Base-by-base conservation (phyloP, 805 yeast genomes). In the Lachancea lanzarotensis region DNA sequence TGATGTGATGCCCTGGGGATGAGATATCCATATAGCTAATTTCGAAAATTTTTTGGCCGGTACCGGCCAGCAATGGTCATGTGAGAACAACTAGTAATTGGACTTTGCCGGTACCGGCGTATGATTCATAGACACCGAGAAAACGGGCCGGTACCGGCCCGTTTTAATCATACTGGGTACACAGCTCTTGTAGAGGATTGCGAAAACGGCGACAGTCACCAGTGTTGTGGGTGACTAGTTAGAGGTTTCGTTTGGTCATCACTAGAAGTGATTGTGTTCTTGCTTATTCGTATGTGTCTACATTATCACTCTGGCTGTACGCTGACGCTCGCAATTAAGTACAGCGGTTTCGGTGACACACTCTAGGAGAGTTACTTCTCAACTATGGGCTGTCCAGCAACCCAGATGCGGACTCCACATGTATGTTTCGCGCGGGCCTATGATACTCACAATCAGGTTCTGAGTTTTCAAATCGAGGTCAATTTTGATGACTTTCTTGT, bases 361-460 rank as follows among this genome's bases (percentile, higher is more conserved):
- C 31, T n/a, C n/a, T n/a, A 29, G 7, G 15, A 6, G 15, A 13
- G 8, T 22, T 22, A 11, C n/a, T 38, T 37, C 20, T 27, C 8
- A 29, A 22, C 16, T n/a, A 6, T 19, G 25, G 11, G 16, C 38
- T 2, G 50, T 47, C 66, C 66, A 62, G 38, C 63, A 59, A 16
- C 63, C 62, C n/a, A 62, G 43, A 12, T 48, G 42, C 7, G 43
- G 32, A 7, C 36, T 38, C 66, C 66, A 62, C 22, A 40, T 35
- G 38, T 49, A 62, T 3, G 38, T 39, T 25, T 35, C 39, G 5
- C 48, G 45, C 1, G 58, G 59, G 36, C 52, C 45, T 34, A 20
- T 42, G 33, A 35, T 39, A 38, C 11, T 52, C 19, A 22, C 37
- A 26, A 27, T 15, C 19, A 43, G 15, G 26, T 38, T 37, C 2